Evolutionary conservation across 805 yeast genomes (phyloP), one percentile per base, ranked within the genome.

Genomic region (Candida broadrunensis): DNA sequence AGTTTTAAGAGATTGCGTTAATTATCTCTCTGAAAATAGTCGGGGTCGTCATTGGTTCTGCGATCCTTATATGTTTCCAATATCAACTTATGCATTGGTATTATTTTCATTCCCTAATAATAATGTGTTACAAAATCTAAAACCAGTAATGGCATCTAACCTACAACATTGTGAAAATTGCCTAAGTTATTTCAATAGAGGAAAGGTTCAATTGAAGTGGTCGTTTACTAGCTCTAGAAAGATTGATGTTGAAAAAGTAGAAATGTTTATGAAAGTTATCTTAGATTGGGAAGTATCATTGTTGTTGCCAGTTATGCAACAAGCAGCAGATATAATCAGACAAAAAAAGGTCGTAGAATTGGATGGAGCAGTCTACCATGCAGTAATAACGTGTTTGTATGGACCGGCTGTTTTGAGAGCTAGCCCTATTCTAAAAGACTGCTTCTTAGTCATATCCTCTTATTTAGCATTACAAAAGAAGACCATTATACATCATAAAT

Each of bases 81-180:
- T 79, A 16, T 66, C 83, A 8, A 67, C 73, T 12, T 81, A 81
- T 52, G 63, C 75, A 8, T 57, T 83, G 39, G 75, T 84, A 13
- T 61, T 81, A 43, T 81, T 82, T 54, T 81, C 89, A 3, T 81
- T 83, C 50, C 70, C 72, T 2, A 75, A 69, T 19, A 65, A 65
- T 29, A 71, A 65, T n/a, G 71, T 74, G 1, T 63, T 74, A 14
- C 51, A 51, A 4, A 72, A 78, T 70, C 58, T 73, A 39, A 67
- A 70, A 36, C 64, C 65, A 8, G 48, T 51, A 12, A 63, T 77
- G 36, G 56, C 60, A 3, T 55, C 59, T 1, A 62, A 72, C 18
- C 58, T 85, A 12, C 58, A 63, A 27, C 43, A 54, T 3, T 85
- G 93, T 58, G 62, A 69, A 2, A 60, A 69, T 4, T 85, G 93